These are phyloP conservation scores for Chlorencoelia australis DNA, from an alignment of 2,329 filamentous ascomycete species.

Conservation along the genomic window DNA sequence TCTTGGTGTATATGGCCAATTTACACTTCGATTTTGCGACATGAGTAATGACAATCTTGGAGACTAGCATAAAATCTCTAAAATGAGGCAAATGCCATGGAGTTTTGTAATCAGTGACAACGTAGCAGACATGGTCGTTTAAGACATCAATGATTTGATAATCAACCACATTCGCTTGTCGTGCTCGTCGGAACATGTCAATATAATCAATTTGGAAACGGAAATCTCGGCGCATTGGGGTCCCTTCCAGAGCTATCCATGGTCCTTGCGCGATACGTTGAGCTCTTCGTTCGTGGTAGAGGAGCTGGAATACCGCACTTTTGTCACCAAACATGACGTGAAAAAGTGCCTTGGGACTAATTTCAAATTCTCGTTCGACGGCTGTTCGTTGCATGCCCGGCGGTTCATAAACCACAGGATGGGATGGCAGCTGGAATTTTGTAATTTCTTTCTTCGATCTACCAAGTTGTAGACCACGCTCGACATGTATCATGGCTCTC, in stretches of 20 bases:
- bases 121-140: constrained; percentile 63
- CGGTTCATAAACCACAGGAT: constrained; percentile 76
- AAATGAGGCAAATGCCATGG: constrained; percentile 69
- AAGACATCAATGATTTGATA: constrained; percentile 78
- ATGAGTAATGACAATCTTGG: constrained; percentile 89
- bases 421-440: constrained; percentile 73
- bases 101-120: constrained; percentile 51
- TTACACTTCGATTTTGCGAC: constrained; percentile 87
- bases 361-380: constrained; percentile 74
- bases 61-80: constrained; percentile 69
- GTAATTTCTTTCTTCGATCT: constrained; percentile 23
- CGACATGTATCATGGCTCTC: constrained; percentile 48
- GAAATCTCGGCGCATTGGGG: constrained; percentile 67
- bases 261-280: constrained; percentile 76
- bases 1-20: constrained; percentile 74
- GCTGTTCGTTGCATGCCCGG: constrained; percentile 67
- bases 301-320: constrained; percentile 66
- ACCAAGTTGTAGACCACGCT: constrained; percentile 46
- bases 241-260: constrained; percentile 64
- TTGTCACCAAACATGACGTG: constrained; percentile 96
- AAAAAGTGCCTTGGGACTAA: constrained; percentile 89
- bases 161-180: constrained; percentile 59
- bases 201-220: constrained; percentile 63
- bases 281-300: constrained; percentile 54
- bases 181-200: constrained; percentile 53